Evolutionary conservation across 163 green algal species (phyloP).

Genomic region (Volvox carteri): DNA sequence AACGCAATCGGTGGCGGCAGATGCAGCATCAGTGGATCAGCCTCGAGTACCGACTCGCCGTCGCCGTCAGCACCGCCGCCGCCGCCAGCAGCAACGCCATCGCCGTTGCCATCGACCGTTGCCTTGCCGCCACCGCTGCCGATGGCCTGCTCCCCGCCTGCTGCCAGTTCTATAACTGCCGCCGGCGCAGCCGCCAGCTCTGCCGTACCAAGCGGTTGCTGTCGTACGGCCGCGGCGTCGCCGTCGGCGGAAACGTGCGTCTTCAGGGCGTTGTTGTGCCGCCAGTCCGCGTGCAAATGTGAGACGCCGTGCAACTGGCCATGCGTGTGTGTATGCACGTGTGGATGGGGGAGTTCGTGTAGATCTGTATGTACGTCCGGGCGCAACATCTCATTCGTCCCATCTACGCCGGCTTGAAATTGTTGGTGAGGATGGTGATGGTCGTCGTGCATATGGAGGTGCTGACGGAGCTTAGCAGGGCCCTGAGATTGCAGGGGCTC

Average conservation of each 20-base stretch:
- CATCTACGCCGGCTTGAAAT: no score
- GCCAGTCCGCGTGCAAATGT: conserved; percentile 2
- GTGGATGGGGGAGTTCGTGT: neutral
- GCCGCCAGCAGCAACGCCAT: no score
- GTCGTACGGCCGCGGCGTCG: neutral
- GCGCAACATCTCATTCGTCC: neutral
- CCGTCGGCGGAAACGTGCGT: no score
- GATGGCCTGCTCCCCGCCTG: no score
- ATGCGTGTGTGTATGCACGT: neutral
- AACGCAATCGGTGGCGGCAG: neutral
- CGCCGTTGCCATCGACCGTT: neutral
- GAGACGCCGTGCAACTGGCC: conserved; percentile 1
- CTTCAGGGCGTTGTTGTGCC: neutral
- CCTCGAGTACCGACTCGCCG: neutral
- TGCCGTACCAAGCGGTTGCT: neutral
- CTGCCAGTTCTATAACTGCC: no score
- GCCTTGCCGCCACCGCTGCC: neutral
- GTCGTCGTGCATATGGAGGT: neutral
- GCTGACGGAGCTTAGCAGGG: no score
- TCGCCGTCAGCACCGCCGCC: no score
- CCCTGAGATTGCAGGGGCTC: no score
- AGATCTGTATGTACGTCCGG: neutral
- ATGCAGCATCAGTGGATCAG: neutral
- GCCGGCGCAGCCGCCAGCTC: neutral
- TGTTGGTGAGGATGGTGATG: neutral